Percentiles rank a stretch among this genome's conserved stretches.
Conservation (phyloP, 2,329 filamentous ascomycete species). For the Meredithiella fracta region DNA sequence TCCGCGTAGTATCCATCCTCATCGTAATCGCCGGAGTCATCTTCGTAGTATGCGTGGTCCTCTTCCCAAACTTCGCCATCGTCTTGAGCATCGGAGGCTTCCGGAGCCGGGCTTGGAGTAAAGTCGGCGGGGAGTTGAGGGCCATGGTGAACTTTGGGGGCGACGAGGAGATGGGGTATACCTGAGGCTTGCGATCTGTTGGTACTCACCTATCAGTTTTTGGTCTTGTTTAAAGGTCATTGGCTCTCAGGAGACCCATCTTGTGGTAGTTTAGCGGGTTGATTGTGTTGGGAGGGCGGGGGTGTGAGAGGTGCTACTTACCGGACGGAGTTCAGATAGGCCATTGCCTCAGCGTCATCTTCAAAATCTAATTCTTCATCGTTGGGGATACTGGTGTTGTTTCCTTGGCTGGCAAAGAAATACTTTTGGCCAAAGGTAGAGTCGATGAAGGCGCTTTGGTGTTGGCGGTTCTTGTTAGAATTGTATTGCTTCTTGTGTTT, state of each 20-base stretch:
- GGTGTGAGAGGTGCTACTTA: conserved; percentile 26
- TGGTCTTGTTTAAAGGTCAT: background rate
- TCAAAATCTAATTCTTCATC: conserved; percentile 50
- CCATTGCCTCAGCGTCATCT: conserved; percentile 49
- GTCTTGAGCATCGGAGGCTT: conserved; percentile 16
- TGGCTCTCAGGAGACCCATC: background rate
- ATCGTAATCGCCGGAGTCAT: conserved; percentile 27
- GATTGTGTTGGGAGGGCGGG: background rate
- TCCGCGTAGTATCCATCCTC: conserved; percentile 54
- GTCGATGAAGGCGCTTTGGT: conserved; percentile 35
- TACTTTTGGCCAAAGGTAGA: conserved; percentile 55
- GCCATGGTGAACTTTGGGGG: conserved; percentile 33
- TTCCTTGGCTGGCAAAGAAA: conserved; percentile 49
- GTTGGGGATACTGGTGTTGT: conserved; percentile 26
- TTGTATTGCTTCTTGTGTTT: conserved; percentile 13
- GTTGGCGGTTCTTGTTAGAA: conserved; percentile 27
- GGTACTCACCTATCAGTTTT: conserved; percentile 33
- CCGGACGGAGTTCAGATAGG: conserved; percentile 56
- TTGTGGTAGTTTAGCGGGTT: background rate
- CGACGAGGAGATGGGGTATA: conserved; percentile 57
- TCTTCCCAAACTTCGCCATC: conserved; percentile 13
- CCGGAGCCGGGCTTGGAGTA: background rate
- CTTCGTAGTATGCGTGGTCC: conserved; percentile 18
- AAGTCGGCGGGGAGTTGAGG: conserved; percentile 30
- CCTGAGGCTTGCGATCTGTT: conserved; percentile 55